Percentiles rank a stretch among this genome's conserved stretches.
phyloP scores from a whole-genome alignment of 208 protist genomes.

The Plasmodiophora brassicae region DNA sequence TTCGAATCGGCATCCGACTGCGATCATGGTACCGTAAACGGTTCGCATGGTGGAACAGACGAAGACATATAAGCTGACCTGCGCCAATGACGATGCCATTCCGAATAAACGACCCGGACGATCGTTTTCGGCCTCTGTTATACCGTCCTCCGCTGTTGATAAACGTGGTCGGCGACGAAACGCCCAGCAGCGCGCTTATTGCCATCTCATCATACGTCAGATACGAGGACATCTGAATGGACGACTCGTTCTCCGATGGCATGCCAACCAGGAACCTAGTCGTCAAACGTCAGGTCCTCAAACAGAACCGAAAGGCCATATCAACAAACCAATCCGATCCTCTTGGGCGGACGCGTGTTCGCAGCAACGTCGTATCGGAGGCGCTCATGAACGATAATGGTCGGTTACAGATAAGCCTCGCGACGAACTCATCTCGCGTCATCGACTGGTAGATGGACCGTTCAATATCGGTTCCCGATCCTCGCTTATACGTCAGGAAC shows the following conservation, averaged over 20 bases:
- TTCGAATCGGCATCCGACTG: constrained; percentile 37
- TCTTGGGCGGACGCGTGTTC: too few relatives aligned
- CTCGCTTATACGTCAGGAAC: background rate
- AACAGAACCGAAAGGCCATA: too few relatives aligned
- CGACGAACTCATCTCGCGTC: background rate
- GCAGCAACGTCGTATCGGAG: background rate
- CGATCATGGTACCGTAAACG: too few relatives aligned
- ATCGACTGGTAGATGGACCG: background rate
- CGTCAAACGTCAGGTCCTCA: too few relatives aligned
- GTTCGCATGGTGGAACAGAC: too few relatives aligned
- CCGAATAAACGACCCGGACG: background rate
- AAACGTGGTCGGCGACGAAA: background rate
- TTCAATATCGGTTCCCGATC: background rate
- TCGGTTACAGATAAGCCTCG: background rate
- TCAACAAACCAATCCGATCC: too few relatives aligned
- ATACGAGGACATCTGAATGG: background rate
- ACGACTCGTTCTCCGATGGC: background rate
- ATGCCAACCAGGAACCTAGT: too few relatives aligned
- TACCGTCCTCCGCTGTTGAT: constrained; percentile 30
- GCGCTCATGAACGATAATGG: background rate
- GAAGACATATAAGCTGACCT: too few relatives aligned
- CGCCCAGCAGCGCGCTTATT: background rate
- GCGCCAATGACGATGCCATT: constrained; percentile 12
- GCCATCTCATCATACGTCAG: constrained; percentile 35
- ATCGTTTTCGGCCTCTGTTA: background rate